phyloP scores from a whole-genome alignment of 192 early-diverging fungal genomes.

The Diversispora epigaea region DNA sequence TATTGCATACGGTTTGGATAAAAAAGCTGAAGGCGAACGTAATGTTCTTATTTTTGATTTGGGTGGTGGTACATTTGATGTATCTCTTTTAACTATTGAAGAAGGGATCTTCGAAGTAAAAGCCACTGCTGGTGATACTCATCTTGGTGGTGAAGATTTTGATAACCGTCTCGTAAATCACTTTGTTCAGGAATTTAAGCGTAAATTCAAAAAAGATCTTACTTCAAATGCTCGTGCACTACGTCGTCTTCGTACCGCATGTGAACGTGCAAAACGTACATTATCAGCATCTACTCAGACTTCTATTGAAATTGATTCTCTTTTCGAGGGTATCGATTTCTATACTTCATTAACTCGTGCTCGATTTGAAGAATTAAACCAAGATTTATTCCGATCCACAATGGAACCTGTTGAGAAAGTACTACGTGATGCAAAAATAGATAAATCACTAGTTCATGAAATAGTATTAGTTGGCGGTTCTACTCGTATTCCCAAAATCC shows the following conservation, averaged over 20 bases:
- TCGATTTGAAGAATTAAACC: slow-evolving; percentile 98
- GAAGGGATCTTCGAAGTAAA: slow-evolving; percentile 99
- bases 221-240: slow-evolving; percentile 86
- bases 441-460: slow-evolving; percentile 87
- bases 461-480: slow-evolving; percentile 98
- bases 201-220: slow-evolving; percentile 97
- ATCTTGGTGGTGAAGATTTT: slow-evolving; percentile 99
- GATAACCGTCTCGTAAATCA: slow-evolving; percentile 97
- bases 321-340: slow-evolving; percentile 97
- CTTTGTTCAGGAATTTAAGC: slow-evolving; percentile 96
- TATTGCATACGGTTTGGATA: slow-evolving; percentile 99
- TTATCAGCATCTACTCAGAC: slow-evolving; percentile 93
- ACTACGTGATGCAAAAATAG: slow-evolving; percentile 93
- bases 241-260: slow-evolving; percentile 95
- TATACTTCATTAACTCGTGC: slow-evolving; percentile 98
- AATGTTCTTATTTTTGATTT: slow-evolving; percentile 98
- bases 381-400: slow-evolving; percentile 93
- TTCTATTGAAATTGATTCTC: slow-evolving; percentile 94
- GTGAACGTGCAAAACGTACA: slow-evolving; percentile 97
- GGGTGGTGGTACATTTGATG: slow-evolving; percentile 97
- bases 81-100: slow-evolving; percentile 94
- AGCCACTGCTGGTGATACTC: slow-evolving; percentile 98
- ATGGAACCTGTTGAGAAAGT: slow-evolving; percentile 97
- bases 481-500: slow-evolving; percentile 99
- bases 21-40: slow-evolving; percentile 85